phyloP scores from a whole-genome alignment of 352 stramenopile genomes.

The Globisporangium mamillatum region DNA sequence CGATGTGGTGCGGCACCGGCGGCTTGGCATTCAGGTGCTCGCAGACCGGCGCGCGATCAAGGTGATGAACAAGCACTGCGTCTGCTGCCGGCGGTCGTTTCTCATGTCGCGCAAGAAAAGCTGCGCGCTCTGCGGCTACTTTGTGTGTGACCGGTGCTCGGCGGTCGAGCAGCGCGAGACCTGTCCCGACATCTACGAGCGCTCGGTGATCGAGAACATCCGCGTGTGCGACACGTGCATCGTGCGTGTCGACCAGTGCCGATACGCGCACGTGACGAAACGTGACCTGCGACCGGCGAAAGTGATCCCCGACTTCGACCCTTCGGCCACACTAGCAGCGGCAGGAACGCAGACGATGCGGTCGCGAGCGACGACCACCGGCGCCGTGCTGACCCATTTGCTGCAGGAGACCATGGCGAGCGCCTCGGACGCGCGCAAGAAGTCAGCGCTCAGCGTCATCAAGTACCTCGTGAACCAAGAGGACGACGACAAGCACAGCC shows the following conservation, averaged over 20 bases:
- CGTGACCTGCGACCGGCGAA: constrained; percentile 5
- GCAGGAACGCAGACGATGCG: too few species aligned
- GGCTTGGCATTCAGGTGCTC: constrained; percentile 53
- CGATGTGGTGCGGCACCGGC: constrained; percentile 35
- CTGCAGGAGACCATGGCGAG: constrained; percentile 27
- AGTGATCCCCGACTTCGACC: too few species aligned
- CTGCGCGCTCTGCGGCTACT: constrained; percentile 30
- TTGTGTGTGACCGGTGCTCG: constrained; percentile 34
- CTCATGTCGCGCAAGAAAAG: constrained; percentile 14
- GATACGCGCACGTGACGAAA: constrained; percentile 20
- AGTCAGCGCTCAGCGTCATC: constrained; percentile 31
- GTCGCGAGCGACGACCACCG: constrained; percentile 5
- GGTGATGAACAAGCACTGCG: constrained; percentile 28
- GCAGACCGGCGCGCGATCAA: constrained; percentile 28
- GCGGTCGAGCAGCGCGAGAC: constrained; percentile 27
- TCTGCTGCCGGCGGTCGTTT: constrained; percentile 43
- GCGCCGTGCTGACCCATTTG: constrained; percentile 16
- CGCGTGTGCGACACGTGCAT: constrained; percentile 28
- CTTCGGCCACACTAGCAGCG: too few species aligned
- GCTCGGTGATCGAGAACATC: constrained; percentile 20
- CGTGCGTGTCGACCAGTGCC: constrained; percentile 22
- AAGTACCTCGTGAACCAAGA: constrained; percentile 32
- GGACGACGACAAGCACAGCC: not conserved
- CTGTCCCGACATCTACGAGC: not conserved
- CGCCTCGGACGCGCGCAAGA: constrained; percentile 19